Percentiles rank a stretch among this genome's conserved stretches.
Evolutionary conservation across 2,329 filamentous ascomycete genomes (phyloP).

Genomic region (Diaporthe velutina): DNA sequence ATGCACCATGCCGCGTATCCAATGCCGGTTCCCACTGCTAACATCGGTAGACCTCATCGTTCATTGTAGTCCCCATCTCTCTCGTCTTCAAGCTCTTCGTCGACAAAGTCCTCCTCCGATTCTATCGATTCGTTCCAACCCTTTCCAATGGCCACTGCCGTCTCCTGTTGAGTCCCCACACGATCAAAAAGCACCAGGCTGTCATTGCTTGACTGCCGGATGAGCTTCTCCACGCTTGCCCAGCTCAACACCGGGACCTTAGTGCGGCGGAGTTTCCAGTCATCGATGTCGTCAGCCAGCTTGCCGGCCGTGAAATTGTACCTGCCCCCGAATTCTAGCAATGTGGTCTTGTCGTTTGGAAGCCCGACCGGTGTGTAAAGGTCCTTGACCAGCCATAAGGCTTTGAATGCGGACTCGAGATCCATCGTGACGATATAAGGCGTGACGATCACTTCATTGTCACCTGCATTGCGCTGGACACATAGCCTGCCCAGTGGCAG

Average conservation of each 20-base stretch:
- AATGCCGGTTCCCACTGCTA: background rate
- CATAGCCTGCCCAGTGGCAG: slow-evolving; percentile 32
- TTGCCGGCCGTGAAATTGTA: background rate
- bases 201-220: background rate
- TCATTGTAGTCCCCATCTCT: background rate
- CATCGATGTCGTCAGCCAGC: slow-evolving; percentile 2
- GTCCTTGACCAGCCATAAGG: slow-evolving; percentile 8
- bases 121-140: background rate
- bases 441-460: background rate
- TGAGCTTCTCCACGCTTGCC: background rate
- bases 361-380: background rate
- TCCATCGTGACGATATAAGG: slow-evolving; percentile 22
- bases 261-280: background rate
- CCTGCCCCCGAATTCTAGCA: background rate
- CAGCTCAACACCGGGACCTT: background rate
- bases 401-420: background rate
- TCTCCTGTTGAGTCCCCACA: background rate
- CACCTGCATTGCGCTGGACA: background rate
- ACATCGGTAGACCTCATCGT: too few relatives aligned
- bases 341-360: background rate
- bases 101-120: background rate
- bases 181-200: background rate
- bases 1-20: too few relatives aligned
- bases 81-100: background rate
- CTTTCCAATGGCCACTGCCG: background rate